These are phyloP conservation scores for Hyaloscypha finlandica DNA, from an alignment of 495 filamentous ascomycete genomes.

Conservation along the genomic window DNA sequence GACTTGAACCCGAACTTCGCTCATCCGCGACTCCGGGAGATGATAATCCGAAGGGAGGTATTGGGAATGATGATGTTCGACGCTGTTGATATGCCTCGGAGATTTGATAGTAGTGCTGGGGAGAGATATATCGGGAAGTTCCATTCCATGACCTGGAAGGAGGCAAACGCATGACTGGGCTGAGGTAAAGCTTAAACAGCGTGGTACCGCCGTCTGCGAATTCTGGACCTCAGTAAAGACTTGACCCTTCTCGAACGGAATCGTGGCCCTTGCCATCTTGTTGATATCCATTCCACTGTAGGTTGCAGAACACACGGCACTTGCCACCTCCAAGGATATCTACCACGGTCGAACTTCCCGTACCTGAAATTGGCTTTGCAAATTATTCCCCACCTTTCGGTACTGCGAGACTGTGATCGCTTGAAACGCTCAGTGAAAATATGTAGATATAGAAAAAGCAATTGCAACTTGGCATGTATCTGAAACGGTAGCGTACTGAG, in stretches of 20 bases:
- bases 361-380: too few species aligned
- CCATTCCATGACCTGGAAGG: background rate
- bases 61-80: background rate
- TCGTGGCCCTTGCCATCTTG: background rate
- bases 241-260: background rate
- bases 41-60: background rate
- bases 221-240: background rate
- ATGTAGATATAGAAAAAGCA: too few species aligned
- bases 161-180: too few species aligned
- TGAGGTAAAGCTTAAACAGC: too few species aligned
- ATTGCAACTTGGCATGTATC: too few species aligned
- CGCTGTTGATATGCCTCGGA: background rate
- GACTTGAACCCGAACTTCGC: background rate
- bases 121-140: background rate
- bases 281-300: background rate
- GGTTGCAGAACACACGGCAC: background rate
- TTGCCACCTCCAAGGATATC: background rate
- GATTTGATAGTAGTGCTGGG: background rate
- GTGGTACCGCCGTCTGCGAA: too few species aligned
- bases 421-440: too few species aligned
- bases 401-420: too few species aligned
- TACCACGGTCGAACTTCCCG: too few species aligned
- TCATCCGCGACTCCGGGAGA: background rate
- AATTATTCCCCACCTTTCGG: too few species aligned
- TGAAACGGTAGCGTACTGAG: too few species aligned